A percentile compares a stretch with the other conserved stretches of the same genome.
phyloP scores from a whole-genome alignment of 345 rosid species.

The Arabidopsis thaliana region DNA sequence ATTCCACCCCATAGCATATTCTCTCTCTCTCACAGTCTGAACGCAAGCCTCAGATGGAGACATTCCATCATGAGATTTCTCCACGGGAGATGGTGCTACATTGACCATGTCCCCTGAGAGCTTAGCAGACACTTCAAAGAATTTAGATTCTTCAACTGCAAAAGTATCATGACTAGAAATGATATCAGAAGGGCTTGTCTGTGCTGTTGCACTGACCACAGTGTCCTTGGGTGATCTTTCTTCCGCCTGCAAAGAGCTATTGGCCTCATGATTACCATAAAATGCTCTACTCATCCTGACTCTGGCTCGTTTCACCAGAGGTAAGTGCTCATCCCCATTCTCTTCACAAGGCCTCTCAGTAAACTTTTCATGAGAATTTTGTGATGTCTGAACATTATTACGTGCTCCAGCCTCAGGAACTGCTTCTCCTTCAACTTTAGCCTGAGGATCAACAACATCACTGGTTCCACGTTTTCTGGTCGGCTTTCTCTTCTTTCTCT shows the following conservation, averaged over 20 bases:
- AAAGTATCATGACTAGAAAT: constrained; percentile 44
- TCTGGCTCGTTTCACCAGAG: constrained; percentile 92
- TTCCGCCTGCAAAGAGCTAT: constrained; percentile 49
- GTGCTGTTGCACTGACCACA: constrained; percentile 47
- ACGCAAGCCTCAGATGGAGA: constrained; percentile 45
- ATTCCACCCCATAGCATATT: constrained; percentile 39
- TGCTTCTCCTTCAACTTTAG: constrained; percentile 50
- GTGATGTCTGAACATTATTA: constrained; percentile 48
- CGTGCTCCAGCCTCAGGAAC: constrained; percentile 43
- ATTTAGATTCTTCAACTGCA: constrained; percentile 48
- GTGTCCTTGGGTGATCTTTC: constrained; percentile 51
- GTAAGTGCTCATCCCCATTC: constrained; percentile 94
- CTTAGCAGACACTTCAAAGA: constrained; percentile 46
- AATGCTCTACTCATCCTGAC: constrained; percentile 83
- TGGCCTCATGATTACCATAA: constrained; percentile 46
- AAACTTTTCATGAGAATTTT: constrained; percentile 46
- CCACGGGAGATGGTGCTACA: constrained; percentile 33
- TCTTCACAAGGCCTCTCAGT: constrained; percentile 58
- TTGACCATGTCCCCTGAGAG: constrained; percentile 40
- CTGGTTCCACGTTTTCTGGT: constrained; percentile 59
- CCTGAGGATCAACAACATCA: constrained; percentile 54
- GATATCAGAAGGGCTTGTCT: constrained; percentile 46
- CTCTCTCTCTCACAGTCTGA: constrained; percentile 37
- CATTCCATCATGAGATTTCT: constrained; percentile 43
- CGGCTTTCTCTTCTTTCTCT: constrained; percentile 81